phyloP scores from a whole-genome alignment of 2,329 filamentous ascomycete genomes.

The Aspergillus ustus region DNA sequence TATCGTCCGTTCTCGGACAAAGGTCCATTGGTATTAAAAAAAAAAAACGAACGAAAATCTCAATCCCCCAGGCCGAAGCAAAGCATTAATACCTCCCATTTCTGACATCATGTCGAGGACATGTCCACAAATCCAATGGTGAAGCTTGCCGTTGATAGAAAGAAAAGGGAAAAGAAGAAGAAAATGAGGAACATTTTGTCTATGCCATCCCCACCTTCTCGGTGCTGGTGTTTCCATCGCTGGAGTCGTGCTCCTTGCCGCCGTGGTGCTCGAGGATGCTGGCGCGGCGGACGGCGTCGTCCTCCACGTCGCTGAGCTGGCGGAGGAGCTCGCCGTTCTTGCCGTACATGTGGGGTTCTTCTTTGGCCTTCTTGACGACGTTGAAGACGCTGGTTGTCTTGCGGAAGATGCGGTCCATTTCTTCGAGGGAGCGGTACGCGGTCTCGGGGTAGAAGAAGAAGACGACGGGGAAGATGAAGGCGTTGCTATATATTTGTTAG shows the following conservation, averaged over 20 bases:
- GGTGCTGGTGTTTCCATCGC: slow-evolving; percentile 24
- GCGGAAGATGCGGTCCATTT: slow-evolving; percentile 71
- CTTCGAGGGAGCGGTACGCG: slow-evolving; percentile 65
- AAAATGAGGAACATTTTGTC: neutral
- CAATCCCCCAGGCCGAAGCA: neutral
- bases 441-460: slow-evolving; percentile 68
- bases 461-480: slow-evolving; percentile 59
- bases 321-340: slow-evolving; percentile 63
- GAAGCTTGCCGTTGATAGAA: neutral
- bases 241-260: slow-evolving; percentile 21
- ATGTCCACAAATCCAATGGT: neutral
- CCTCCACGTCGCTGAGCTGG: slow-evolving; percentile 53
- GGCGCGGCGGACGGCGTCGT: slow-evolving; percentile 42
- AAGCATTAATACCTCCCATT: neutral
- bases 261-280: slow-evolving; percentile 31
- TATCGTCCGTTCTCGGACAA: neutral
- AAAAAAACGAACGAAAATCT: neutral
- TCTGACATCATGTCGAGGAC: neutral
- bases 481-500: slow-evolving; percentile 47
- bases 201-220: slow-evolving; percentile 13
- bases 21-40: neutral
- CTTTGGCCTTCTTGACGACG: slow-evolving; percentile 55
- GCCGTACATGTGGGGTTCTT: slow-evolving; percentile 61
- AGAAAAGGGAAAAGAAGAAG: neutral
- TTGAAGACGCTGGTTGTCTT: slow-evolving; percentile 56